Conservation (phyloP, 2,329 filamentous ascomycete genomes). For the Microascus cirrosus region DNA sequence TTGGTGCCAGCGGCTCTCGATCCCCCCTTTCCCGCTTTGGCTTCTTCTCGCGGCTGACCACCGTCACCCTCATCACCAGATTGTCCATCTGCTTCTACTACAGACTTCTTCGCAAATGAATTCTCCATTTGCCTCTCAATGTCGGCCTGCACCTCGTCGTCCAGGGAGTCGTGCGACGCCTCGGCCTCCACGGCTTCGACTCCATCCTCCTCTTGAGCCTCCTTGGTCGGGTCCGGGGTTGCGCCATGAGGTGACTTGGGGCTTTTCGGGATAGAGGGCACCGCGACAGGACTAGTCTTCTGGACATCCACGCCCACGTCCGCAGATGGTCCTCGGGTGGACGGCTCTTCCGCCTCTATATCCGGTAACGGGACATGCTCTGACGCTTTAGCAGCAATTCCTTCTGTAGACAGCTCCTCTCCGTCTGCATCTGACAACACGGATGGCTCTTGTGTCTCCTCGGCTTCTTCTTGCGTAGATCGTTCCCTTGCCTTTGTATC, state of each 20-base stretch:
- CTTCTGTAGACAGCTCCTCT: no score
- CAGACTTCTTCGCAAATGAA: not conserved
- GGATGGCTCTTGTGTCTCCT: no score
- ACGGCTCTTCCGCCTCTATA: not conserved
- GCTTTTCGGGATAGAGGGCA: not conserved
- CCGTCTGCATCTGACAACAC: no score
- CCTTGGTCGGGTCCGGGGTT: not conserved
- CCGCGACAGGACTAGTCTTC: not conserved
- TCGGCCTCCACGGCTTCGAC: not conserved
- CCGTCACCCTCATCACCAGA: not conserved
- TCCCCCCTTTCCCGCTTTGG: not conserved
- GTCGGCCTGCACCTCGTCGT: slow-evolving; percentile 2
- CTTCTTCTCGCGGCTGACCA: not conserved
- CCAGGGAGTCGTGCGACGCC: not conserved
- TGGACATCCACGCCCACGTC: not conserved
- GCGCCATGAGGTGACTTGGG: not conserved
- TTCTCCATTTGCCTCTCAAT: slow-evolving; percentile 2
- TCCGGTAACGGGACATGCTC: not conserved
- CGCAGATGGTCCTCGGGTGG: not conserved
- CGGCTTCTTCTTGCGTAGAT: not conserved
- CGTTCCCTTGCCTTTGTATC: not conserved
- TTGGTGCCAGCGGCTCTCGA: not conserved
- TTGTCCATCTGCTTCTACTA: no score
- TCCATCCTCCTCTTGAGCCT: not conserved
- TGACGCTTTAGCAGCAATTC: not conserved